phyloP scores from a whole-genome alignment of 805 yeast species.

The Komagataella pastoris region DNA sequence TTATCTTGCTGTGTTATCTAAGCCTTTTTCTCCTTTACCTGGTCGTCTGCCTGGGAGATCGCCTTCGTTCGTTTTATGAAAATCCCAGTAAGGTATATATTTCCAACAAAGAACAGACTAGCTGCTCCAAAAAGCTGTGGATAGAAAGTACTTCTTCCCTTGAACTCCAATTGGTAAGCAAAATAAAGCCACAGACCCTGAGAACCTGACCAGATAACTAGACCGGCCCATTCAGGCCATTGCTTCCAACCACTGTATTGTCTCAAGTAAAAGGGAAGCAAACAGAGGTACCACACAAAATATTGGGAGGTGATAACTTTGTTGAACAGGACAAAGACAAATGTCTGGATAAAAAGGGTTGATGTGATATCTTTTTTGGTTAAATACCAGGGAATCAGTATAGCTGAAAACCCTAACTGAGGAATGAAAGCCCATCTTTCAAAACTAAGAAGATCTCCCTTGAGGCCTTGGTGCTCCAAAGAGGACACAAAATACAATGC shows the following conservation, averaged over 20 bases:
- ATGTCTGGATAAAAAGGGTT: constrained; percentile 63
- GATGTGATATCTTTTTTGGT: constrained; percentile 27
- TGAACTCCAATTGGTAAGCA: constrained; percentile 73
- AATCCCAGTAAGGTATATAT: constrained; percentile 45
- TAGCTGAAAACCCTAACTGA: constrained; percentile 48
- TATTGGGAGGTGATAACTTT: constrained; percentile 91
- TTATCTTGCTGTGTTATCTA: background rate
- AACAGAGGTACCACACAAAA: constrained; percentile 86
- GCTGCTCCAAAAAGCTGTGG: constrained; percentile 46
- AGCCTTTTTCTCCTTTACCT: background rate
- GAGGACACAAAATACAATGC: constrained; percentile 52
- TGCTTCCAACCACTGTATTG: constrained; percentile 22
- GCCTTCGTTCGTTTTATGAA: constrained; percentile 30
- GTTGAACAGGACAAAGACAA: constrained; percentile 65
- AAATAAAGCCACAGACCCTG: constrained; percentile 71
- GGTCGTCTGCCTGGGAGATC: background rate
- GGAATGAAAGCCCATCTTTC: constrained; percentile 67
- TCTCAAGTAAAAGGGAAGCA: constrained; percentile 62
- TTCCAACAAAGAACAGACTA: constrained; percentile 42
- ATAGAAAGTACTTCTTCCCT: constrained; percentile 53
- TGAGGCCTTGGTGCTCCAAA: constrained; percentile 4
- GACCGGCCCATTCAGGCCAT: constrained; percentile 3
- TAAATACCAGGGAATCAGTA: constrained; percentile 40
- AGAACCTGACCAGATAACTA: constrained; percentile 48
- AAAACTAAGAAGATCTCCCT: constrained; percentile 6